Evolutionary conservation across 1,284 basidiomycete genomes (phyloP), one percentile per base, ranked within the genome.

Genomic region (Boletus hoseneyae): DNA sequence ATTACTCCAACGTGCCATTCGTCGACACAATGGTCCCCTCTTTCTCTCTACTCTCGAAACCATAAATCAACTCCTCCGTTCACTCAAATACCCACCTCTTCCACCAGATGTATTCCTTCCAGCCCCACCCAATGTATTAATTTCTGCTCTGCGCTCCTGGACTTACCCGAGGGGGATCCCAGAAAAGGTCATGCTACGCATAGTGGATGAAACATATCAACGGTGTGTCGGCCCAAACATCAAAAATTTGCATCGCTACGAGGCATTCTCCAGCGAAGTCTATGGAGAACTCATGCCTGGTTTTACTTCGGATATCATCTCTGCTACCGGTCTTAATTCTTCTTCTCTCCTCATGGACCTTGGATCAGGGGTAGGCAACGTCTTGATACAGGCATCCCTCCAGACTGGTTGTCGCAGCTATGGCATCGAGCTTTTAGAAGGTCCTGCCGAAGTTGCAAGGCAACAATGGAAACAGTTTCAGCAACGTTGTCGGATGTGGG

Each of bases 191-290:
- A 68, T 84, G 13, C 74, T 81, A 70, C 82, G 84, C 25, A 77
- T 90, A 44, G 74, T 88, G 46, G 85, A 89, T 44, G 88, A 90
- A 68, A 86, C 83, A 33, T 90, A 90, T 60, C 87, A 90, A 59
- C 82, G 87, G 29, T 79, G 78, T 21, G 85, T 89, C 2, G 86
- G 86, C 6, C 87, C 87, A 0, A 77, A 85, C 57, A 78, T 86
- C 21, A 74, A 74, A 41, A 75, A 71, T 49, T 74, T 90, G 38
- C 77, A 75, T 56, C 77, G 79, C 51, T 90, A 90, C 60, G 78
- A 82, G 55, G 83, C 87, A 0, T 90, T 88, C 66, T 84, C 85
- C 15, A 85, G 81, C 55, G 79, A 80, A 19, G 84, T 85, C 11
- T 90, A 90, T 55, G 87, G 87, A 42, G 87, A 90, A 57, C 75